phyloP scores from a whole-genome alignment of 1,284 basidiomycete species.

The Cryptococcus sp. region DNA sequence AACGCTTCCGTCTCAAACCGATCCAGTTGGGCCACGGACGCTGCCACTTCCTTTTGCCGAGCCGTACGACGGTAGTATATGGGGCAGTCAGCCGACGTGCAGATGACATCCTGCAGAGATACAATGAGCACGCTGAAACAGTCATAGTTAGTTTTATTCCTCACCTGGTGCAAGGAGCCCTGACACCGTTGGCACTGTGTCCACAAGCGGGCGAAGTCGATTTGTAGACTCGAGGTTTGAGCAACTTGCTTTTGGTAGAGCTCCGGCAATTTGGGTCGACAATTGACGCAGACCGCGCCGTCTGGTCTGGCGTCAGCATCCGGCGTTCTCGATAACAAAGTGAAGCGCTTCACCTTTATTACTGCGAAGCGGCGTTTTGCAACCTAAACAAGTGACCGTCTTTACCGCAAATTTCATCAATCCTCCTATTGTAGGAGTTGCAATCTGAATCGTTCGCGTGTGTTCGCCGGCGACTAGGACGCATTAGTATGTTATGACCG shows the following conservation, averaged over 20 bases:
- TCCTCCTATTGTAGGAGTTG: conserved; percentile 89
- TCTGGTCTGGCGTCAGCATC: conserved; percentile 57
- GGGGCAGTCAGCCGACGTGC: conserved; percentile 94
- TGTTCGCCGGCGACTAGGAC: conserved; percentile 84
- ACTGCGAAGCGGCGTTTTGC: conserved; percentile 77
- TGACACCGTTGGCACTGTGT: conserved; percentile 96
- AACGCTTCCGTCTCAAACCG: conserved; percentile 66
- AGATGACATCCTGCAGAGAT: conserved; percentile 79
- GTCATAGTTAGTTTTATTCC: conserved; percentile 8
- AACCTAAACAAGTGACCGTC: conserved; percentile 87
- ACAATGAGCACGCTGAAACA: background rate
- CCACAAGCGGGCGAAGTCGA: conserved; percentile 90
- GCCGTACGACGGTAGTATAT: conserved; percentile 98
- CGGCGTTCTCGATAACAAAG: background rate
- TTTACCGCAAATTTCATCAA: conserved; percentile 97
- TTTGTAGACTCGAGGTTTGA: conserved; percentile 74
- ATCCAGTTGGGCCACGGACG: conserved; percentile 72
- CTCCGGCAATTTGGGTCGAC: conserved; percentile 76
- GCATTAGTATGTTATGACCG: conserved; percentile 1
- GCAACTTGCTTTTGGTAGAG: conserved; percentile 85
- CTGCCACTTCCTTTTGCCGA: conserved; percentile 92
- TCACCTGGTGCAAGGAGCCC: conserved; percentile 87
- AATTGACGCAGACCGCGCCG: conserved; percentile 91
- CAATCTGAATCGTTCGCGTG: conserved; percentile 88
- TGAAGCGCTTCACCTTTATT: conserved; percentile 63